phyloP scores from a whole-genome alignment of 129 eudicot species.

The Chrysanthemum makinoi region DNA sequence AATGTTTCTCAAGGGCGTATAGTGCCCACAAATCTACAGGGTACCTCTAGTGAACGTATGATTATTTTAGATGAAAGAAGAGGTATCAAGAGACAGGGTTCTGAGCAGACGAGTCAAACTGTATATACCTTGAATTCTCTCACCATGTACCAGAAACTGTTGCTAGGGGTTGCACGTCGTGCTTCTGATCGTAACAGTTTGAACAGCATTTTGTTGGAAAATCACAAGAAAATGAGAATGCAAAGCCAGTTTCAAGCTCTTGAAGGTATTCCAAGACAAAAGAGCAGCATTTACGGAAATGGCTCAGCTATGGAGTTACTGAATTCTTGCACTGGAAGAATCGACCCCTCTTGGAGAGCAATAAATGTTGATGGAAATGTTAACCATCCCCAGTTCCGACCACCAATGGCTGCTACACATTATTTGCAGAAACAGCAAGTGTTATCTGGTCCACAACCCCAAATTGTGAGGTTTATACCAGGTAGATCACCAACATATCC shows the following conservation, averaged over 20 bases:
- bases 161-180: constrained; percentile 19
- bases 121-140: constrained; percentile 31
- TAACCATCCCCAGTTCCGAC: constrained; percentile 16
- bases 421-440: constrained; percentile 34
- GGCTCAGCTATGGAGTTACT: constrained; percentile 29
- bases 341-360: constrained; percentile 20
- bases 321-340: constrained; percentile 24
- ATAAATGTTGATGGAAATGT: constrained; percentile 23
- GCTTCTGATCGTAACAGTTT: constrained; percentile 19
- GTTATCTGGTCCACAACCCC: constrained; percentile 23
- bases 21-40: constrained; percentile 10
- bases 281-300: constrained; percentile 23
- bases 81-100: constrained; percentile 48
- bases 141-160: constrained; percentile 32
- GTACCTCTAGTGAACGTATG: constrained; percentile 14
- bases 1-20: constrained; percentile 26
- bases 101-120: constrained; percentile 24
- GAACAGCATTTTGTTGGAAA: constrained; percentile 32
- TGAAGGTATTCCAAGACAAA: constrained; percentile 29
- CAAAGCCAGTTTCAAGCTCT: constrained; percentile 27
- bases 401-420: constrained; percentile 23
- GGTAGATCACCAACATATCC: constrained; percentile 9
- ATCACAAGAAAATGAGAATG: constrained; percentile 47
- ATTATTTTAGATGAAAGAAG: constrained; percentile 32
- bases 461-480: constrained; percentile 15